Evolutionary conservation across 257 asterid genomes (phyloP).

Genomic region (Pogostemon cablin): DNA sequence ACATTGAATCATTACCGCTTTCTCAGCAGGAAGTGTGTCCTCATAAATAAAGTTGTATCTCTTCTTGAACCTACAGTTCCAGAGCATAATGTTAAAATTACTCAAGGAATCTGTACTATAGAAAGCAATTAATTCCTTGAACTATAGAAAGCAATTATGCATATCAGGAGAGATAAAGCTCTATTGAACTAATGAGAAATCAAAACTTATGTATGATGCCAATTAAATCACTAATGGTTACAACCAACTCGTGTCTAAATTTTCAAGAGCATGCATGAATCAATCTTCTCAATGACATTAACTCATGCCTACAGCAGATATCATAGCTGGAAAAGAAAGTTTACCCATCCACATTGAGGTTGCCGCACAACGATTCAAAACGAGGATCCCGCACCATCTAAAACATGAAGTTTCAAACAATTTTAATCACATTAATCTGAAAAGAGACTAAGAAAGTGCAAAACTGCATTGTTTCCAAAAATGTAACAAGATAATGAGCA

Average conservation of each 20-base stretch:
- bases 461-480: not conserved
- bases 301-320: not conserved
- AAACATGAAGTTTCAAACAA: slow-evolving; percentile 25
- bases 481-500: slow-evolving; percentile 10
- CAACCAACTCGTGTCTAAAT: not conserved
- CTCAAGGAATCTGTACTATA: slow-evolving; percentile 2
- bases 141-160: slow-evolving; percentile 16
- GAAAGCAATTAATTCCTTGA: slow-evolving; percentile 25
- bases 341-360: slow-evolving; percentile 73
- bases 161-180: not conserved
- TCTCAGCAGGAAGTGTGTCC: slow-evolving; percentile 79
- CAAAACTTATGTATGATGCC: not conserved
- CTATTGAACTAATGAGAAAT: not conserved
- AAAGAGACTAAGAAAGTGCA: not conserved
- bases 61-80: slow-evolving; percentile 75
- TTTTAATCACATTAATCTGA: slow-evolving; percentile 22
- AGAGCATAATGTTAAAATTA: slow-evolving; percentile 14
- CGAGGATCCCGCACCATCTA: slow-evolving; percentile 94
- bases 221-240: not conserved
- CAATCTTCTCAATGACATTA: not conserved
- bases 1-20: slow-evolving; percentile 53
- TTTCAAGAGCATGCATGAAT: not conserved
- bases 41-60: slow-evolving; percentile 81
- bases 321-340: slow-evolving; percentile 22
- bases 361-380: slow-evolving; percentile 81